phyloP scores from a whole-genome alignment of 1,139 yeast species.

The Tardiomyces digboiensis region DNA sequence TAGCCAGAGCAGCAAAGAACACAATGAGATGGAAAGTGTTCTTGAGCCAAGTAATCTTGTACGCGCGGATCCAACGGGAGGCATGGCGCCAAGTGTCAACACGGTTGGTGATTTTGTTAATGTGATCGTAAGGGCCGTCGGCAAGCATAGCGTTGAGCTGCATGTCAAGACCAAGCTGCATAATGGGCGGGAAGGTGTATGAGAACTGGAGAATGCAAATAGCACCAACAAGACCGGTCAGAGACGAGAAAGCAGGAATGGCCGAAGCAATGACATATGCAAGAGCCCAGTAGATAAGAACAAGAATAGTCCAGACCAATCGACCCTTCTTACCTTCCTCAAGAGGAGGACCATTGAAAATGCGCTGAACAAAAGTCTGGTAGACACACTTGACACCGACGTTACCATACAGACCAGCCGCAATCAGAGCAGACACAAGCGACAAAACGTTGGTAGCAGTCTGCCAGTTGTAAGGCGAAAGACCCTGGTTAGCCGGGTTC shows the following conservation, averaged over 20 bases:
- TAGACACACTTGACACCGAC: conserved; percentile 36
- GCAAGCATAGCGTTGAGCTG: conserved; percentile 28
- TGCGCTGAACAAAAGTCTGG: conserved; percentile 28
- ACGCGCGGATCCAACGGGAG: conserved; percentile 29
- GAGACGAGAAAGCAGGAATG: conserved; percentile 41
- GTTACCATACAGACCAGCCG: conserved; percentile 37
- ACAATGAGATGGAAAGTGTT: conserved; percentile 23
- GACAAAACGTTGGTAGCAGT: conserved; percentile 33
- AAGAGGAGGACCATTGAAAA: conserved; percentile 28
- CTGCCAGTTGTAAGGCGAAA: conserved; percentile 30
- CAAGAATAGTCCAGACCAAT: conserved; percentile 28
- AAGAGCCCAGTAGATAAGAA: conserved; percentile 33
- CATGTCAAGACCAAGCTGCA: conserved; percentile 28
- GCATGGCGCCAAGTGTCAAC: conserved; percentile 27
- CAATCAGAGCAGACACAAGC: conserved; percentile 32
- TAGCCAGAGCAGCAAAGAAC: conserved; percentile 30
- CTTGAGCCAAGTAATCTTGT: conserved; percentile 6
- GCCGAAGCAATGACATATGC: conserved; percentile 42
- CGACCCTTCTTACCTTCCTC: conserved; percentile 24
- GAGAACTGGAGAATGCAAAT: conserved; percentile 38
- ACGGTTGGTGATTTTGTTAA: conserved; percentile 13
- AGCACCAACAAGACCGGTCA: conserved; percentile 43
- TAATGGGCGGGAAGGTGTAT: conserved; percentile 36
- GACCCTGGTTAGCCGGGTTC: conserved; percentile 36
- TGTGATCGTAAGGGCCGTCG: conserved; percentile 22